A percentile compares a stretch with the other conserved stretches of the same genome.
These are phyloP conservation scores for Kwoniella sp. DNA, from an alignment of 768 basidiomycete genomes.

Conservation along the genomic window DNA sequence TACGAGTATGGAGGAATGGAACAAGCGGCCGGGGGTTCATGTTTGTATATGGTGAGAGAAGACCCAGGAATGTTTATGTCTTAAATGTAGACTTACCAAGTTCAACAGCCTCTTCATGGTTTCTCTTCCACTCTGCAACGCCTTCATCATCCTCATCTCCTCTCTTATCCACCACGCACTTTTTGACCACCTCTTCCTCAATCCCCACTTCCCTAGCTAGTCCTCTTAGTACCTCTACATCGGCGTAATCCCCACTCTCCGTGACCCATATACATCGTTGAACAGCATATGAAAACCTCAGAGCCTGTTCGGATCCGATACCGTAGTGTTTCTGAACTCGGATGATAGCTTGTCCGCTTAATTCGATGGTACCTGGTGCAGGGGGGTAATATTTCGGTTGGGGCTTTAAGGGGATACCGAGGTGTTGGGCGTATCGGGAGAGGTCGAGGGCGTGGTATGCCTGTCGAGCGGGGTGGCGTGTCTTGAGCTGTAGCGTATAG, in stretches of 20 bases:
- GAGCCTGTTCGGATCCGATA: constrained; percentile 27
- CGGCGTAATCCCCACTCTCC: constrained; percentile 36
- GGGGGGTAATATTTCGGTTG: constrained; percentile 39
- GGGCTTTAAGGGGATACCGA: constrained; percentile 23
- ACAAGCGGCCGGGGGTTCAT: no score
- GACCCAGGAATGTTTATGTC: no score
- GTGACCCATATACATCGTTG: constrained; percentile 44
- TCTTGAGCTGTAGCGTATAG: constrained; percentile 32
- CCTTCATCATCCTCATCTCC: constrained; percentile 29
- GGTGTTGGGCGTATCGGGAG: constrained; percentile 25
- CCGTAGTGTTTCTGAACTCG: constrained; percentile 33
- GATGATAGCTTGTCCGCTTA: constrained; percentile 40
- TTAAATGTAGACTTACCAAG: constrained; percentile 41
- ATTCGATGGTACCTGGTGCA: constrained; percentile 29
- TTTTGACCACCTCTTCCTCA: constrained; percentile 21
- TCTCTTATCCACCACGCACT: constrained; percentile 28
- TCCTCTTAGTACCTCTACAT: constrained; percentile 22
- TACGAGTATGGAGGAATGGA: no score
- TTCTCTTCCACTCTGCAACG: constrained; percentile 31
- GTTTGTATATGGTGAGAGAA: no score
- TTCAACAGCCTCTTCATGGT: constrained; percentile 35
- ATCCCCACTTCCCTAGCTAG: constrained; percentile 30
- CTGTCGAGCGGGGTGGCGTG: constrained; percentile 38
- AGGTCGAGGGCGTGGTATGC: constrained; percentile 47
- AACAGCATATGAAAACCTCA: constrained; percentile 32